phyloP scores from a whole-genome alignment of 257 asterid species.

The Parsonsia alboflavescens region DNA sequence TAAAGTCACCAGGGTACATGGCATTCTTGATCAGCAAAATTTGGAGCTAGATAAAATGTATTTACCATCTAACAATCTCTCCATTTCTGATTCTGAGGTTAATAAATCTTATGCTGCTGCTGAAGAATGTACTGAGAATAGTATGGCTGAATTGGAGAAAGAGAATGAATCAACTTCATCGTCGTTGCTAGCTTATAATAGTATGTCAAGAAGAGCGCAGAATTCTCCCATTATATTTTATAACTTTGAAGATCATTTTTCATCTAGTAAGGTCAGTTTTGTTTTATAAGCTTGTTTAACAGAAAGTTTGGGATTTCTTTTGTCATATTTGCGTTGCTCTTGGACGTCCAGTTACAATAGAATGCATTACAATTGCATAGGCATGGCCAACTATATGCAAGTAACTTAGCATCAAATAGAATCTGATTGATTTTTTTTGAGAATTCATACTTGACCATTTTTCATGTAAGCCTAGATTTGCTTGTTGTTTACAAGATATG shows the following conservation, averaged over 20 bases:
- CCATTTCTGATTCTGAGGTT: constrained; percentile 27
- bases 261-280: constrained; percentile 42
- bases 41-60: constrained; percentile 22
- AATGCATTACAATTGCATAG: not conserved
- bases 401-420: not conserved
- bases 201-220: constrained; percentile 13
- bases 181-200: constrained; percentile 28
- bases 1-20: constrained; percentile 28
- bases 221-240: constrained; percentile 32
- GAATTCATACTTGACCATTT: not conserved
- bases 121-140: constrained; percentile 28
- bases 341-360: not conserved
- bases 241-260: constrained; percentile 60
- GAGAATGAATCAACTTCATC: constrained; percentile 29
- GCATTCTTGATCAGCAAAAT: constrained; percentile 19
- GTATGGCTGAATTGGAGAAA: constrained; percentile 24
- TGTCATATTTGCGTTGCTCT: not conserved
- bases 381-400: not conserved
- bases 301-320: not conserved
- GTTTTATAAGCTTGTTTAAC: constrained; percentile 2
- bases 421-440: not conserved
- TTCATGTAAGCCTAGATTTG: not conserved
- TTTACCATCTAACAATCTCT: constrained; percentile 19
- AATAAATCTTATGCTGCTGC: constrained; percentile 26
- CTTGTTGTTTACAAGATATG: not conserved